Base-by-base conservation (phyloP, 2,329 filamentous ascomycete genomes). In the Fusarium paranaense region DNA sequence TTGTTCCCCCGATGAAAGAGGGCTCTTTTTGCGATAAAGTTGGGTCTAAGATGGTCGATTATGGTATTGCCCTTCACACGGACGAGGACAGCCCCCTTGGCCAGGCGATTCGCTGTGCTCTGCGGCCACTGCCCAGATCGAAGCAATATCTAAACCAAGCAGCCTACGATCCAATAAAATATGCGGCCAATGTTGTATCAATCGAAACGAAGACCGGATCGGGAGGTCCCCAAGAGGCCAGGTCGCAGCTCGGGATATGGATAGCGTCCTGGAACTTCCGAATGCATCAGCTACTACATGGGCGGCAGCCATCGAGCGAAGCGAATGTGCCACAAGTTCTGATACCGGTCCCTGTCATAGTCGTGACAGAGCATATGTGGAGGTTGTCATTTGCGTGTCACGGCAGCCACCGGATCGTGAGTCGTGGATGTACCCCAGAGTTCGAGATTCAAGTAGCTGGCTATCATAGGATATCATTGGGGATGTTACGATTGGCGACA, bases 351-450 rank as follows among this genome's bases (percentile, higher is more conserved):
- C 66, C 61, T n/a, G 54, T 68, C 20, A 50, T 68, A 11, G 56
- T 62, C n/a, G 45, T 64, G 2, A 38, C 50, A 16, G 61, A 68
- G 37, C 66, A 64, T 6, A 37, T 56, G n/a, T 68, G 66, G 66
- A 54, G 27, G 35, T 37, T 68, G n/a, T 61, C 32, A 11, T 68
- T 68, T 68, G 61, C 66, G 13, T 69, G 66, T 20, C 57, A 69
- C 20, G 14, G n/a, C 18, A 27, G 62, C 9, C 25, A 64, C 14
- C 30, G 37, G 10, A 69, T 69, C 33, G 66, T 69, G 50, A 50
- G 66, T 62, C 6, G 16, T 38, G 16, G 18, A 38, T 35, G 13
- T 35, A 14, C 33, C 16, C 6, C 16, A 9, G 35, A 38, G 20
- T n/a, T 62, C 8, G 6, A 37, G 11, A 10, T n/a, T 0, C 16